Percentiles rank a stretch among this genome's conserved stretches.
These are phyloP conservation scores for Saccharomycopsis sp. DNA, from an alignment of 805 yeast genomes.

Conservation along the genomic window DNA sequence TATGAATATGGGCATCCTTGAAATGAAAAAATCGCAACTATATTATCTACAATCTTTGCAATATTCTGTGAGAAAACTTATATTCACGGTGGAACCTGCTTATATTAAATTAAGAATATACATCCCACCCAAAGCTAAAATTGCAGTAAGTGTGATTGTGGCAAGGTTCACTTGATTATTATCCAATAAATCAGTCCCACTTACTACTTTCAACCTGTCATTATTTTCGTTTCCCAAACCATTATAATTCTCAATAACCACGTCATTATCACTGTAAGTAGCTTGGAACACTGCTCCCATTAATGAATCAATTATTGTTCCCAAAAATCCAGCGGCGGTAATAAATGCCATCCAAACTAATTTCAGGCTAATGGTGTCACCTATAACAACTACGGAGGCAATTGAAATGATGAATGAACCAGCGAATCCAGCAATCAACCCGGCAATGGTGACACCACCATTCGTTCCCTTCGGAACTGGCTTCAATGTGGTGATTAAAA, in stretches of 20 bases:
- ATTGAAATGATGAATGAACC: conserved; percentile 33
- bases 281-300: conserved; percentile 36
- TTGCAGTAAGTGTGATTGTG: conserved; percentile 30
- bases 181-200: conserved; percentile 33
- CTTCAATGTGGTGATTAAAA: conserved; percentile 34
- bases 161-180: conserved; percentile 35
- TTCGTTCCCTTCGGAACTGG: conserved; percentile 41
- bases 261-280: conserved; percentile 30
- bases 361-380: conserved; percentile 9
- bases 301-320: conserved; percentile 35
- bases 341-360: conserved; percentile 20
- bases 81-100: no score
- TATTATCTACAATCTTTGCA: no score
- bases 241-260: conserved; percentile 27
- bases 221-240: conserved; percentile 26
- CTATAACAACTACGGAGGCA: conserved; percentile 15
- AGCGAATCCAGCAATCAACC: conserved; percentile 30
- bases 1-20: no score
- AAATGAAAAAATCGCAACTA: no score
- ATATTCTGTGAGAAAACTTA: no score
- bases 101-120: no score
- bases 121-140: no score
- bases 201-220: conserved; percentile 24
- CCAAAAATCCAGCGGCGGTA: conserved; percentile 31
- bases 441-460: conserved; percentile 37